A percentile compares a stretch with the other conserved stretches of the same genome.
Conservation (phyloP, 2,329 filamentous ascomycete species). For the Diaporthe citrichinensis region DNA sequence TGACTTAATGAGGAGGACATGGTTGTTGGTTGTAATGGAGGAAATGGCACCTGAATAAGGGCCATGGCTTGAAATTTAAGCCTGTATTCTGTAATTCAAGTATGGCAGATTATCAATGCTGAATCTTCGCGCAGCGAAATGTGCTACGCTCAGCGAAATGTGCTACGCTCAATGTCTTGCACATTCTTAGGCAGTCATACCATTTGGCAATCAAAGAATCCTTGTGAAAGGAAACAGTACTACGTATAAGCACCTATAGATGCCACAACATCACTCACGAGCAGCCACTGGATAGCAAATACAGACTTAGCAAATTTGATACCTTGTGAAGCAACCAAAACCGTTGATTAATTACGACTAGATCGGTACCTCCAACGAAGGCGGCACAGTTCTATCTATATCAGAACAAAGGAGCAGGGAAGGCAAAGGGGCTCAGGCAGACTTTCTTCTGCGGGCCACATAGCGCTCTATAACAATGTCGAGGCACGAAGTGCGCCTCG, state of each 20-base stretch:
- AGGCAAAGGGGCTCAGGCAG: neutral
- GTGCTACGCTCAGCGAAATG: neutral
- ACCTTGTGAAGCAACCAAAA: neutral
- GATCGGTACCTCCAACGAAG: no score
- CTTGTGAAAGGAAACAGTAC: neutral
- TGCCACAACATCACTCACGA: no score
- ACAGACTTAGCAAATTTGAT: neutral
- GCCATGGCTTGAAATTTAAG: neutral
- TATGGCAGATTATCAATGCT: neutral
- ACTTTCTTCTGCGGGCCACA: neutral
- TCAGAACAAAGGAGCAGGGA: no score
- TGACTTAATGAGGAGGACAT: conserved; percentile 15
- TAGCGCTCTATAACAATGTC: no score
- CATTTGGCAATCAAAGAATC: neutral
- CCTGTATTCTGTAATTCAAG: neutral
- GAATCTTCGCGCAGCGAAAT: no score
- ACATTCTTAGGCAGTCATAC: neutral
- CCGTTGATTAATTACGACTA: neutral
- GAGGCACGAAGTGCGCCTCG: neutral
- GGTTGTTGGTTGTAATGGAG: neutral
- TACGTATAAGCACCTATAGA: neutral
- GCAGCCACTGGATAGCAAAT: neutral
- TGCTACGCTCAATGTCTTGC: neutral
- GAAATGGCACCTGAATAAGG: neutral
- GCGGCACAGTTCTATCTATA: no score